Evolutionary conservation across 495 filamentous ascomycete genomes (phyloP).

Genomic region (Neurospora intermedia): DNA sequence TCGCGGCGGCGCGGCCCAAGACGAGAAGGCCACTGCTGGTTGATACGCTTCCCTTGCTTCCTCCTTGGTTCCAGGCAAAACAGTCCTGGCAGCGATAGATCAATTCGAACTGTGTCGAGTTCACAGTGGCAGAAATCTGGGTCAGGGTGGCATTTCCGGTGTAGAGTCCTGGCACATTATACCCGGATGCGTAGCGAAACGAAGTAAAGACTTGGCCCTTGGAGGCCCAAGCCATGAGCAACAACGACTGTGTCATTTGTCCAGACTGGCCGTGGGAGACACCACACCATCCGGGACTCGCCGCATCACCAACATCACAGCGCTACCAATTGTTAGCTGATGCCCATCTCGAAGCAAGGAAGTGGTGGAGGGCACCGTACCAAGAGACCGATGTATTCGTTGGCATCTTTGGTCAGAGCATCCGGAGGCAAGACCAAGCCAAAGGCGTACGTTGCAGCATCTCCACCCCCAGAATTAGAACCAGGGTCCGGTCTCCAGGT

Average conservation of each 20-base stretch:
- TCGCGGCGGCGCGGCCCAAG: conserved; percentile 20
- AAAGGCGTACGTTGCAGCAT: conserved; percentile 31
- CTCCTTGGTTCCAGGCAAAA: conserved; percentile 38
- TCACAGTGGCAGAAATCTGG: conserved; percentile 46
- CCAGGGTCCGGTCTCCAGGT: conserved; percentile 23
- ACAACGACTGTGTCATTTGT: conserved; percentile 46
- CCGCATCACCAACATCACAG: conserved; percentile 14
- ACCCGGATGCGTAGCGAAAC: conserved; percentile 47
- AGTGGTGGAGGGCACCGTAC: conserved; percentile 20
- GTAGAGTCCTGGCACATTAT: conserved; percentile 46
- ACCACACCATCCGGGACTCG: conserved; percentile 43
- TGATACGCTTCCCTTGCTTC: conserved; percentile 12
- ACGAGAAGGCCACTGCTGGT: conserved; percentile 15
- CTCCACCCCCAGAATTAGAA: conserved; percentile 10
- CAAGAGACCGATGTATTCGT: conserved; percentile 49
- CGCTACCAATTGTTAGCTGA: conserved; percentile 10
- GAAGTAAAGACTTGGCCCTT: conserved; percentile 40
- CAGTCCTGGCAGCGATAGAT: conserved; percentile 56
- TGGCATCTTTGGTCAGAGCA: conserved; percentile 38
- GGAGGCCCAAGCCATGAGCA: conserved; percentile 48
- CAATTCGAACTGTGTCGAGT: conserved; percentile 41
- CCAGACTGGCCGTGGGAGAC: conserved; percentile 39
- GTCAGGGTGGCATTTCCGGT: conserved; percentile 47
- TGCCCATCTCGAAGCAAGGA: not conserved
- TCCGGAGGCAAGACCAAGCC: conserved; percentile 46